Percentiles rank a stretch among this genome's conserved stretches.
Evolutionary conservation across 768 basidiomycete species (phyloP).

Genomic region (Serendipita sp.): DNA sequence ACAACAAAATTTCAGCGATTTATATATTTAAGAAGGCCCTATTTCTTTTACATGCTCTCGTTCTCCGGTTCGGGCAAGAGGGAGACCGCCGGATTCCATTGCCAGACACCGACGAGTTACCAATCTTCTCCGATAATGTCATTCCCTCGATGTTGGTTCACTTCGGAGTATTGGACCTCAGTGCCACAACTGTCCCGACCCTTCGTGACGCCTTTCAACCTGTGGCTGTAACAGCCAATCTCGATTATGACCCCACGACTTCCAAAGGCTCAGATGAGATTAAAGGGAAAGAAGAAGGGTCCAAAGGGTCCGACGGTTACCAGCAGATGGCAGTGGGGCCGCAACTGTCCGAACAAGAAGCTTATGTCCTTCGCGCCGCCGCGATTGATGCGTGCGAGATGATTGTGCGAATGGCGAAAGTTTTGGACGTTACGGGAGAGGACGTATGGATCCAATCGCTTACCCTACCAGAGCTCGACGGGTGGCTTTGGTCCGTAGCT

Average conservation of each 20-base stretch:
- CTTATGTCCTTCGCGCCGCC: slow-evolving; percentile 60
- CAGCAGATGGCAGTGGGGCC: slow-evolving; percentile 29
- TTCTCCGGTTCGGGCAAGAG: slow-evolving; percentile 44
- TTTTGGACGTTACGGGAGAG: slow-evolving; percentile 16
- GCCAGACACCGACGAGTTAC: slow-evolving; percentile 40
- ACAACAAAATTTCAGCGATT: slow-evolving; percentile 31
- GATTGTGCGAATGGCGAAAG: slow-evolving; percentile 39
- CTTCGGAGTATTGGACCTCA: slow-evolving; percentile 53
- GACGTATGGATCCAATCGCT: slow-evolving; percentile 30
- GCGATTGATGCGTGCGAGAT: slow-evolving; percentile 65
- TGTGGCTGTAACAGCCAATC: slow-evolving; percentile 3
- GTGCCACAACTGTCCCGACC: slow-evolving; percentile 22
- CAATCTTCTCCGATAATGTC: slow-evolving; percentile 69
- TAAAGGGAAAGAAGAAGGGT: neutral
- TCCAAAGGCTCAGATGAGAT: neutral
- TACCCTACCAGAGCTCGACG: slow-evolving; percentile 44
- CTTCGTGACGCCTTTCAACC: slow-evolving; percentile 31
- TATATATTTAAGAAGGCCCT: slow-evolving; percentile 86
- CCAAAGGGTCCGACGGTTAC: neutral
- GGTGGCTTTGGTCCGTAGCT: slow-evolving; percentile 71
- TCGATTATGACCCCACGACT: neutral
- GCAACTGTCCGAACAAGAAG: slow-evolving; percentile 38
- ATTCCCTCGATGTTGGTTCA: slow-evolving; percentile 68
- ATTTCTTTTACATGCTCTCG: slow-evolving; percentile 58
- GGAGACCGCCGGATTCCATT: slow-evolving; percentile 42